Conservation (phyloP, 495 filamentous ascomycete genomes). For the Penicillium fimorum region DNA sequence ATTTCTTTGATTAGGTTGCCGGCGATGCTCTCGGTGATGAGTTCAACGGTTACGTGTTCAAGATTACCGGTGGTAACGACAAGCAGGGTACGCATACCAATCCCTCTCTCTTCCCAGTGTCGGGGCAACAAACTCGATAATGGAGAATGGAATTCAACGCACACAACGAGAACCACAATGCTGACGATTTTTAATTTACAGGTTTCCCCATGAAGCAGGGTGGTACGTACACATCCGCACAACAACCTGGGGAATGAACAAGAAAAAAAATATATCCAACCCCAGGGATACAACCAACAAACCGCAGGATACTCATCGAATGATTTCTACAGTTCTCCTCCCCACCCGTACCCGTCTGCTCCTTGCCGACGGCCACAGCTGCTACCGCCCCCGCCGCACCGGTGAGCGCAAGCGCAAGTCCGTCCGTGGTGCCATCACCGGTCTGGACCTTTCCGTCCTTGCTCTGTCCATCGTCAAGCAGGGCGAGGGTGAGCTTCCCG, state of each 20-base stretch:
- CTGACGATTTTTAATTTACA: constrained; percentile 30
- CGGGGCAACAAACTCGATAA: neutral
- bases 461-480: constrained; percentile 95
- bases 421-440: constrained; percentile 95
- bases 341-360: constrained; percentile 96
- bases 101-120: neutral
- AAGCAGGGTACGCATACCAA: constrained; percentile 70
- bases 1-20: constrained; percentile 45
- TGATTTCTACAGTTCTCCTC: constrained; percentile 60
- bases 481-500: constrained; percentile 88
- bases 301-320: constrained; percentile 31
- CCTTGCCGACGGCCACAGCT: constrained; percentile 80
- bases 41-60: constrained; percentile 90
- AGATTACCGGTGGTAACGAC: constrained; percentile 99
- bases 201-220: constrained; percentile 99
- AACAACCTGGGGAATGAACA: constrained; percentile 8
- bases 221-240: constrained; percentile 46
- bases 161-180: constrained; percentile 10
- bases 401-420: constrained; percentile 99
- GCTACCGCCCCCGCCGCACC: constrained; percentile 95
- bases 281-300: constrained; percentile 15
- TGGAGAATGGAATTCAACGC: neutral
- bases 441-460: constrained; percentile 87
- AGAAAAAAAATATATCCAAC: constrained; percentile 11
- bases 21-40: constrained; percentile 94